Percentiles rank a stretch among this genome's conserved stretches.
phyloP scores from a whole-genome alignment of 1,284 basidiomycete species.

The Moesziomyces globuligerus region DNA sequence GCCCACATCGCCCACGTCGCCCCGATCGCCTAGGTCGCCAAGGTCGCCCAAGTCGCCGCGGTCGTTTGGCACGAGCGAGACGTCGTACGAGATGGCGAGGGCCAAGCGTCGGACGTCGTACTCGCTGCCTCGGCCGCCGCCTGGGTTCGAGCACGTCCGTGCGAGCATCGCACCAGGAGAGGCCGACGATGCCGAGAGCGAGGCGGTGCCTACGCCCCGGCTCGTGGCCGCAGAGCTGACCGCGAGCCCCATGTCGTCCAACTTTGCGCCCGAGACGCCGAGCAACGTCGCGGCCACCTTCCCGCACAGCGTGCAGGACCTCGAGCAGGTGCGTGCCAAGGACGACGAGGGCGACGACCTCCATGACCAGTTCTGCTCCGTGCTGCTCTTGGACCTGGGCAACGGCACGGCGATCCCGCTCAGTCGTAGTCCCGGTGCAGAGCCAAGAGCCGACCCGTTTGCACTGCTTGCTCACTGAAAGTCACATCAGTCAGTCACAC shows the following conservation, averaged over 20 bases:
- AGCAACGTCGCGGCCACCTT: constrained; percentile 7
- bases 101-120: constrained; percentile 10
- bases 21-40: constrained; percentile 1
- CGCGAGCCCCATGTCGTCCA: constrained; percentile 5
- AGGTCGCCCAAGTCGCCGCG: constrained; percentile 1
- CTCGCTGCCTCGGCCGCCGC: constrained; percentile 13
- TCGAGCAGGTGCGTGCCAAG: neutral
- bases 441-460: constrained; percentile 13
- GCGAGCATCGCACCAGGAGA: neutral
- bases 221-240: constrained; percentile 6
- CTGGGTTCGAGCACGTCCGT: neutral
- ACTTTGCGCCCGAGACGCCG: constrained; percentile 30
- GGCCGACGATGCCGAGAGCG: neutral
- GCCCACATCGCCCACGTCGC: constrained; percentile 1
- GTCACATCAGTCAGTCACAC: neutral
- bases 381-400: constrained; percentile 27
- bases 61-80: constrained; percentile 20
- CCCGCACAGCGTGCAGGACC: neutral
- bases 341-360: constrained; percentile 13
- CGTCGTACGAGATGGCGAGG: constrained; percentile 5
- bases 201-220: constrained; percentile 11
- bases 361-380: constrained; percentile 32
- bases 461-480: constrained; percentile 12
- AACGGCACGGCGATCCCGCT: constrained; percentile 30
- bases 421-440: constrained; percentile 9